phyloP scores from a whole-genome alignment of 1,284 basidiomycete species.

The Paramarasmius palmivorus region DNA sequence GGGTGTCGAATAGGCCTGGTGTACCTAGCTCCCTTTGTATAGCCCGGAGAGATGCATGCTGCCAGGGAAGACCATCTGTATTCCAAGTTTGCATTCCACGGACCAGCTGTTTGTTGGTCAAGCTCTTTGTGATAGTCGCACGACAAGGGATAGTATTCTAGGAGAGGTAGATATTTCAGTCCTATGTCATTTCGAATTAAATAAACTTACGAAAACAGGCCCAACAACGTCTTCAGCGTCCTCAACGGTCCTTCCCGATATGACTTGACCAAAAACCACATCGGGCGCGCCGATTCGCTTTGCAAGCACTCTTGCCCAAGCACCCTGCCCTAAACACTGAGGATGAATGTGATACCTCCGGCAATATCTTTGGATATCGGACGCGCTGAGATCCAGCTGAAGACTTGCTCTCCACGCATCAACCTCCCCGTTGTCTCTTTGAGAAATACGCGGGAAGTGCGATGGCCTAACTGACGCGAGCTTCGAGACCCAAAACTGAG shows the following conservation, averaged over 20 bases:
- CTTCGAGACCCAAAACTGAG: conserved; percentile 38
- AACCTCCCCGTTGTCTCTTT: neutral
- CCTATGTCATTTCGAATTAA: neutral
- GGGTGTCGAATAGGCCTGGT: conserved; percentile 39
- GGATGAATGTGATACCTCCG: conserved; percentile 8
- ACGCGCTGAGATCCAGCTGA: neutral
- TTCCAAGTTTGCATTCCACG: conserved; percentile 39
- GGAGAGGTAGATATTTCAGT: neutral
- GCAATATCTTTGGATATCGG: conserved; percentile 16
- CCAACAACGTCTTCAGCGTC: conserved; percentile 47
- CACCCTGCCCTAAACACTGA: conserved; percentile 39
- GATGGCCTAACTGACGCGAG: conserved; percentile 29
- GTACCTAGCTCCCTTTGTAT: conserved; percentile 39
- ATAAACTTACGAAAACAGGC: conserved; percentile 44
- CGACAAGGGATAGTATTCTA: conserved; percentile 52
- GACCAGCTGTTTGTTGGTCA: conserved; percentile 37
- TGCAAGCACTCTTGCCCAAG: conserved; percentile 42
- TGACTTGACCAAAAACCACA: conserved; percentile 48
- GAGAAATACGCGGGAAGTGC: conserved; percentile 16
- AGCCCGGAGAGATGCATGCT: conserved; percentile 46
- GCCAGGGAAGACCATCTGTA: conserved; percentile 42
- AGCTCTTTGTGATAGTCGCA: conserved; percentile 27
- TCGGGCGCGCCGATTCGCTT: conserved; percentile 32
- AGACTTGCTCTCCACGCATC: conserved; percentile 6
- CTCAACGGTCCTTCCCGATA: conserved; percentile 45